Base-by-base conservation (phyloP, 768 basidiomycete species). In the Russula abietina region DNA sequence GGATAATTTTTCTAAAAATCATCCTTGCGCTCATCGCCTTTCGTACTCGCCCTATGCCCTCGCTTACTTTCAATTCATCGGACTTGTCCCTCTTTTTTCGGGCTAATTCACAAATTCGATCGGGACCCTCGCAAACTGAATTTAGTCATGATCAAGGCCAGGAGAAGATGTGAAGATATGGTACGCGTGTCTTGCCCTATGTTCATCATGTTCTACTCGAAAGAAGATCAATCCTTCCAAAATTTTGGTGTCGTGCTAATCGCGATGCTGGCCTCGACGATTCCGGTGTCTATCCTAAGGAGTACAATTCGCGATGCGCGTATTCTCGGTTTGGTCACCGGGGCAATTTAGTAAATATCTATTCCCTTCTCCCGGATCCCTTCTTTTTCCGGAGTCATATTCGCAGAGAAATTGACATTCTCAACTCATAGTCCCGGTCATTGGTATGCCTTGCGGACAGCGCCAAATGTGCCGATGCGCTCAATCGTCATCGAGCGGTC, bases 391-490 rank as follows among this genome's bases (percentile, higher is more conserved):
- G 43, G 17, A 16, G 14, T 36, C 12, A n/a, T n/a, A 36, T 45
- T 12, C 17, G 17, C 10, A 28, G 30, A n/a, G 17, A 36, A 46
- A 32, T 33, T 43, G 39, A 24, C 36, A 3, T 4, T 0, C 36
- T 32, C 12, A 36, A 36, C 24, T 14, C 26, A 16, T 9, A 91
- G 89, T 92, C 59, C 91, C 89, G 4, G 83, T 92, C 57, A 80
- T 91, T 7, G 91, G 93, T 7, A 94, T 93, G 93, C 77, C 93
- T 2, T 87, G 90, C 45, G 91, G 92, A 2, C 4, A 93, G 91
- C 24, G 72, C 74, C 60, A 98, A 94, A 73, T 82, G 86, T 12
- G 95, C 96, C 16, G 84, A 81, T 26, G 81, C 86, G 3, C 80
- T 98, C 19, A 81, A 95, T 73, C 91, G 88, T 69, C 79, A 85